A percentile compares a stretch with the other conserved stretches of the same genome.
Evolutionary conservation across 768 basidiomycete genomes (phyloP).

Genomic region (Mycena sanguinolenta): DNA sequence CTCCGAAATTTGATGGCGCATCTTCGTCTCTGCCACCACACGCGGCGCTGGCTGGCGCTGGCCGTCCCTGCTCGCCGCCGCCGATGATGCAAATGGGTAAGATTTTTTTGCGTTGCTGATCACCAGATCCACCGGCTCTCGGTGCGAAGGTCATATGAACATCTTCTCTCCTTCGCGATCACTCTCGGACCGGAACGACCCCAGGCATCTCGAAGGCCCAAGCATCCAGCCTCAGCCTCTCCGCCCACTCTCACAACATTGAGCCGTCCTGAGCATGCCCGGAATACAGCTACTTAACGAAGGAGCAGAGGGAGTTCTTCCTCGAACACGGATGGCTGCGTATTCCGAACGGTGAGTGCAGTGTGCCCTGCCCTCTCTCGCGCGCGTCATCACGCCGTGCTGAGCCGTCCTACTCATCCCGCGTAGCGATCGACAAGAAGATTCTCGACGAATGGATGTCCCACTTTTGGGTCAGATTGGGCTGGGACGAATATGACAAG

Average conservation of each 20-base stretch:
- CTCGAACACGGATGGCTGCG: conserved; percentile 33
- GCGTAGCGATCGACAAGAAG: conserved; percentile 29
- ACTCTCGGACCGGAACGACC: conserved; percentile 15
- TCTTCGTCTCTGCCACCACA: too few relatives aligned
- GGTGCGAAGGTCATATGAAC: conserved; percentile 24
- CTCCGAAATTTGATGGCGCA: too few relatives aligned
- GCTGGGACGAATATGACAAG: conserved; percentile 33
- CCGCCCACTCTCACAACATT: conserved; percentile 20
- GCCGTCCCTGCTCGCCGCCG: too few relatives aligned
- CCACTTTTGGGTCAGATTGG: conserved; percentile 32
- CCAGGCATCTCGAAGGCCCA: conserved; percentile 14
- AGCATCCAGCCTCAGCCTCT: conserved; percentile 14
- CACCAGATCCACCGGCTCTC: too few relatives aligned
- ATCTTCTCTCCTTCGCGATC: neutral
- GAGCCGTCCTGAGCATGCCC: conserved; percentile 26
- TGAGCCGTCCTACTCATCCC: conserved; percentile 17
- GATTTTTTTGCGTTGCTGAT: too few relatives aligned
- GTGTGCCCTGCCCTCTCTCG: conserved; percentile 18
- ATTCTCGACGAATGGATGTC: conserved; percentile 35
- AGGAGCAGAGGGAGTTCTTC: conserved; percentile 34
- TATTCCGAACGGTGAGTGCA: conserved; percentile 29
- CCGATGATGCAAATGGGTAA: too few relatives aligned
- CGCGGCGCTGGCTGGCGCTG: too few relatives aligned
- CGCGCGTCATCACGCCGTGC: conserved; percentile 19
- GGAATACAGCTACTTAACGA: conserved; percentile 28